Evolutionary conservation across 306 rosid species (phyloP), one percentile per base, ranked within the genome.

Genomic region (Vachellia pachyceras): DNA sequence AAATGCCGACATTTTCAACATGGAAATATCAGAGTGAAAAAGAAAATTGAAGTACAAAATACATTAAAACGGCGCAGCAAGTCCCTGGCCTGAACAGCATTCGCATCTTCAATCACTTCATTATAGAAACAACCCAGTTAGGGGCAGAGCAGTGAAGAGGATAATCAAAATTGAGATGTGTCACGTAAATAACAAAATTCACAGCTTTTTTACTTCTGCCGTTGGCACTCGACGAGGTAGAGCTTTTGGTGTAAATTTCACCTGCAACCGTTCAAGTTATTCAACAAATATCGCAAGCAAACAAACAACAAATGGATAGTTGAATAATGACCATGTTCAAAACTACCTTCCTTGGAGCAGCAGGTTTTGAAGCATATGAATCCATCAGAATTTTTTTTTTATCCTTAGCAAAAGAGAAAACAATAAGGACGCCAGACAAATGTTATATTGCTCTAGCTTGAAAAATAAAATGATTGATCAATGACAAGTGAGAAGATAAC

Each of bases 241-340:
- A 69, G 91, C 92, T 89, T 69, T 91, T 58, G 97, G 97, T 14
- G 54, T 78, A 82, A 88, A 92, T 69, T 81, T 94, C 52, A 88
- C 68, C 98, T 92, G 88, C 81, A 89, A 76, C 45, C 76, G 52
- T n/a, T 60, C 65, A 85, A 14, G 47, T 72, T 12, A 70, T 76
- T 79, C 39, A 57, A 61, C 39, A 41, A 5, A 58, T 15, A 11
- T n/a, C 5, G 9, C 58, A 54, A 65, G 10, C 13, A 13, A 71
- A 52, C 23, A 40, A 29, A 52, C 35, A 17, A 42, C 23, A 12
- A 67, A 44, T 55, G 65, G 10, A 10, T 4, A 58, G 6, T 23
- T 47, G 47, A 44, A 65, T 5, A 42, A 2, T 25, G 14, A 33
- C 35, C 14, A 36, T 14, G 3, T 50, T 82, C 25, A 49, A 71